Evolutionary conservation across 1,139 yeast species (phyloP).

Genomic region (Candida sp.): DNA sequence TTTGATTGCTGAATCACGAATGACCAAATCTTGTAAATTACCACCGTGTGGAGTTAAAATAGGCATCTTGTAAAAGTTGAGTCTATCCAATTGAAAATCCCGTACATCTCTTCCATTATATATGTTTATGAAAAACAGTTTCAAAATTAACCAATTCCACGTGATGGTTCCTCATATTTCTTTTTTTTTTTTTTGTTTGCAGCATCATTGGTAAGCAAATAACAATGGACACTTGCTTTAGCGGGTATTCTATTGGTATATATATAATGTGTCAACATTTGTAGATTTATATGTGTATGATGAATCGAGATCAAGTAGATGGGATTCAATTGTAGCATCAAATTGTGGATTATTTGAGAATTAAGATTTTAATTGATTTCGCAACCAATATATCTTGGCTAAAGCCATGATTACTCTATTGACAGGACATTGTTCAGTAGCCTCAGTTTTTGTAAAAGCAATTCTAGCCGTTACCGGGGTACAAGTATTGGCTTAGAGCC

Average conservation of each 20-base stretch:
- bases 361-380: too few relatives aligned
- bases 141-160: constrained; percentile 19
- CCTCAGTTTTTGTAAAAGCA: background rate
- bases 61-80: constrained; percentile 23
- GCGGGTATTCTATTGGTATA: too few relatives aligned
- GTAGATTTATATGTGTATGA: too few relatives aligned
- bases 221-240: background rate
- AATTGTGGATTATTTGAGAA: background rate
- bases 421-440: background rate
- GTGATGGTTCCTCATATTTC: constrained; percentile 12
- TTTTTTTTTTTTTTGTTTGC: background rate
- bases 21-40: constrained; percentile 74
- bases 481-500: too few relatives aligned
- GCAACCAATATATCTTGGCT: too few relatives aligned
- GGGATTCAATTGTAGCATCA: background rate
- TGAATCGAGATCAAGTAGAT: too few relatives aligned
- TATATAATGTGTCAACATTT: too few relatives aligned
- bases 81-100: background rate
- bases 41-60: constrained; percentile 96
- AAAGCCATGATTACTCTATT: too few relatives aligned
- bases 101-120: constrained; percentile 4
- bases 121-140: background rate
- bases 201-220: background rate
- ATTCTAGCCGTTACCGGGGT: too few relatives aligned
- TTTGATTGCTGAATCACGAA: constrained; percentile 70